These are phyloP conservation scores for Pyronema domesticum DNA, from an alignment of 495 filamentous ascomycete genomes.

Conservation along the genomic window DNA sequence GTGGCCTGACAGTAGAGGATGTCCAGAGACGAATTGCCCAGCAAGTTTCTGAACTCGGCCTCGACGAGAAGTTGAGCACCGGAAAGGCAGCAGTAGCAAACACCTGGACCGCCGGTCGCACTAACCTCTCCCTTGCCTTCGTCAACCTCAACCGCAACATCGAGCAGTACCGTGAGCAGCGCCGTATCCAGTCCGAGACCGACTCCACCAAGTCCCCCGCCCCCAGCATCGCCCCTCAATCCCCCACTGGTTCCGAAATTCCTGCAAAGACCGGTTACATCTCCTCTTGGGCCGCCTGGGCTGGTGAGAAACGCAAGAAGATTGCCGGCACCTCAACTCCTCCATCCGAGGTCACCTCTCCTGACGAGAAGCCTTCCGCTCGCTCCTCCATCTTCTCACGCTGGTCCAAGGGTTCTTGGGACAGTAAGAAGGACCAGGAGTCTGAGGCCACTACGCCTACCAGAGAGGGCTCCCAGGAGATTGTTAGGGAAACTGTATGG, in stretches of 20 bases:
- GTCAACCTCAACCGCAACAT: constrained; percentile 58
- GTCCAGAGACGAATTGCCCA: constrained; percentile 77
- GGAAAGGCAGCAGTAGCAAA: constrained; percentile 47
- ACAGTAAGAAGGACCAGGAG: background rate
- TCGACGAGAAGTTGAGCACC: constrained; percentile 49
- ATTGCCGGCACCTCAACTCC: constrained; percentile 33
- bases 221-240: background rate
- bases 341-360: constrained; percentile 8
- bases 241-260: constrained; percentile 24
- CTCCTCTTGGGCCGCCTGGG: constrained; percentile 90
- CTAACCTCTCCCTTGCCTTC: constrained; percentile 49
- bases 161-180: constrained; percentile 46
- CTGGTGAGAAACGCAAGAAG: constrained; percentile 60
- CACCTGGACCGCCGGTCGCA: constrained; percentile 47
- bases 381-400: background rate
- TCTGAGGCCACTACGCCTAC: background rate
- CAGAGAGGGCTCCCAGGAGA: background rate
- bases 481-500: background rate
- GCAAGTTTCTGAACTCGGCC: constrained; percentile 40
- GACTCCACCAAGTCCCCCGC: constrained; percentile 1
- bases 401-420: constrained; percentile 1
- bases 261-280: constrained; percentile 63
- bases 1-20: constrained; percentile 88
- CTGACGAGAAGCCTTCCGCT: constrained; percentile 3
- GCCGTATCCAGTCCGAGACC: constrained; percentile 11